phyloP scores from a whole-genome alignment of 768 basidiomycete genomes.

The Tylopilus plumbeoviolaceoides region DNA sequence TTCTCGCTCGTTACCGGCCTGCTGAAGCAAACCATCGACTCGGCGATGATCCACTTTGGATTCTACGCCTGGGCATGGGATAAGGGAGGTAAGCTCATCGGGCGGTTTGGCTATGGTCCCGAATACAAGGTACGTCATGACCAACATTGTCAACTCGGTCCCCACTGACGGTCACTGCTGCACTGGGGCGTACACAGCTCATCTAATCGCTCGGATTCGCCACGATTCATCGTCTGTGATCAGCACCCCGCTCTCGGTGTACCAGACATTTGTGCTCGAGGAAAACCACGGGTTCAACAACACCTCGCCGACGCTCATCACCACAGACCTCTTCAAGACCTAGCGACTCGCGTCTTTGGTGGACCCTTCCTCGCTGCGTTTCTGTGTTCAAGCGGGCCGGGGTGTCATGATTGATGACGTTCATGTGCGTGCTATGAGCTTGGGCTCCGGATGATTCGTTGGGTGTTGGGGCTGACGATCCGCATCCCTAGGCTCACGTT shows the following conservation, averaged over 20 bases:
- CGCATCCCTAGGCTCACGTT: slow-evolving; percentile 63
- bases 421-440: slow-evolving; percentile 55
- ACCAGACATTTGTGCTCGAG: slow-evolving; percentile 91
- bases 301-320: slow-evolving; percentile 70
- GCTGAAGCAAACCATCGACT: slow-evolving; percentile 70
- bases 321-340: slow-evolving; percentile 76
- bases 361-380: slow-evolving; percentile 85
- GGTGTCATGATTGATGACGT: slow-evolving; percentile 89
- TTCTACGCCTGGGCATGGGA: slow-evolving; percentile 84
- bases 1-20: slow-evolving; percentile 73
- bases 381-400: slow-evolving; percentile 95
- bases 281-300: slow-evolving; percentile 98
- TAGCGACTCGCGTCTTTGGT: slow-evolving; percentile 73
- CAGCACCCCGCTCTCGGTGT: slow-evolving; percentile 70
- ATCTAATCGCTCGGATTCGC: slow-evolving; percentile 78
- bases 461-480: background rate
- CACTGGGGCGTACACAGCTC: slow-evolving; percentile 35
- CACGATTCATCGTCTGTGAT: slow-evolving; percentile 61
- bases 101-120: slow-evolving; percentile 54
- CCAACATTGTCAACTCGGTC: background rate
- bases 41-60: slow-evolving; percentile 65
- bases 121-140: slow-evolving; percentile 60
- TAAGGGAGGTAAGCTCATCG: slow-evolving; percentile 48
- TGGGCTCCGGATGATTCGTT: too few relatives aligned
- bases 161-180: background rate